Base-by-base conservation (phyloP, 2,329 filamentous ascomycete genomes). In the Colletotrichum salicis region DNA sequence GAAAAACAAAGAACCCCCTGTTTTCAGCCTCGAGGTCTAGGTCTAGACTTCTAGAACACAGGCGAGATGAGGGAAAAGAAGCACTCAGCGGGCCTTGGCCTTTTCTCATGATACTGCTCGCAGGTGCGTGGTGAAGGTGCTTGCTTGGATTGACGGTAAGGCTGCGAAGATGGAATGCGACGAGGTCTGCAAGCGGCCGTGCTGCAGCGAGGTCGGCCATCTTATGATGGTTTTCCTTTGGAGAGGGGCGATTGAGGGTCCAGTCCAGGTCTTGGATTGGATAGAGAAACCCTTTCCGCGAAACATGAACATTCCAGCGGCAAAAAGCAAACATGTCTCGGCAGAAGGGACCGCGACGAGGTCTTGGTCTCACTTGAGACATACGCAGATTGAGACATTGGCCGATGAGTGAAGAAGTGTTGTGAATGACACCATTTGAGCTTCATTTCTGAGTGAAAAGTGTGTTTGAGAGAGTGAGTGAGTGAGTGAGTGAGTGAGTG, bases 281-380 rank as follows among this genome's bases (percentile, higher is more conserved):
- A n/a, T 19, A n/a, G 69, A 27, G 10, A 22, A 22, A 31, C 29
- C 55, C 33, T 54, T 31, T 41, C 54, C 48, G 55, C 29, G 55
- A 60, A 66, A 72, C 70, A 70, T 29, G 1, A 19, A n/a, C 69
- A 72, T 70, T 70, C 70, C 70, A 72, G 66, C 35, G 65, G 33
- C 11, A 54, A 31, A 52, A 64, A 58, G 48, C 35, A 57, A 60
- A 51, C n/a, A 24, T 27, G 67, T 70, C 67, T 70, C 67, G 61
- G 67, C 15, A 70, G 22, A 52, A 29, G 31, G 33, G 22, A 6
- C 27, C 37, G 57, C 37, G 65, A 56, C 22, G 33, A 55, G 10
- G 66, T 56, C 35, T 41, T 31, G 22, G 60, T 65, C 60, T 54
- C 52, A 54, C 51, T 22, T 5, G 51, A 52, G 51, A 61, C 19